These are phyloP conservation scores for Shiraia bambusicola DNA, from an alignment of 2,329 filamentous ascomycete genomes.

Conservation along the genomic window DNA sequence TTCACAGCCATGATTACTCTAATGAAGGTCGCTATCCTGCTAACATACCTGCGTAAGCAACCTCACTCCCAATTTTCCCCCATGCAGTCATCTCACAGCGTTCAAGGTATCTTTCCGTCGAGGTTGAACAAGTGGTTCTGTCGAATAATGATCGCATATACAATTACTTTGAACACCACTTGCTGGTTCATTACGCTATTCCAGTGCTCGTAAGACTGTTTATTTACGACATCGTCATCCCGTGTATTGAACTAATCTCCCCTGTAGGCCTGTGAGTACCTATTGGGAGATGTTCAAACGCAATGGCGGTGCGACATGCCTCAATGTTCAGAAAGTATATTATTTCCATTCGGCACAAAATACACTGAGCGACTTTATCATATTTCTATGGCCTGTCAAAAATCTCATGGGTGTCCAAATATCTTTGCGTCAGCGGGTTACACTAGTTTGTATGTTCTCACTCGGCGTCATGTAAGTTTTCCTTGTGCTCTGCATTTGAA, in stretches of 20 bases:
- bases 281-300: conserved; percentile 33
- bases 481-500: not conserved
- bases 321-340: conserved; percentile 28
- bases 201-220: conserved; percentile 29
- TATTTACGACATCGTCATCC: not conserved
- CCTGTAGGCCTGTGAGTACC: conserved; percentile 17
- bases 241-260: not conserved
- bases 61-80: not conserved
- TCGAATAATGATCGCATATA: conserved; percentile 25
- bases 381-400: conserved; percentile 36
- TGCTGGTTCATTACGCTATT: conserved; percentile 31
- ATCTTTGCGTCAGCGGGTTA: conserved; percentile 31
- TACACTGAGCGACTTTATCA: conserved; percentile 35
- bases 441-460: conserved; percentile 34
- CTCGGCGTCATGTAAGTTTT: conserved; percentile 29
- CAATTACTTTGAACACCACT: conserved; percentile 16
- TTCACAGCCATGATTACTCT: conserved; percentile 27
- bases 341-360: conserved; percentile 27
- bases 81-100: not conserved
- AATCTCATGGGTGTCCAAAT: conserved; percentile 30
- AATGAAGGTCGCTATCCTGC: conserved; percentile 31
- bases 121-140: conserved; percentile 34
- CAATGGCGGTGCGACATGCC: conserved; percentile 19
- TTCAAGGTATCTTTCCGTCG: conserved; percentile 29
- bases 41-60: conserved; percentile 22